Evolutionary conservation across 2,329 filamentous ascomycete genomes (phyloP), one percentile per base, ranked within the genome.

Genomic region (Fusarium sp.): DNA sequence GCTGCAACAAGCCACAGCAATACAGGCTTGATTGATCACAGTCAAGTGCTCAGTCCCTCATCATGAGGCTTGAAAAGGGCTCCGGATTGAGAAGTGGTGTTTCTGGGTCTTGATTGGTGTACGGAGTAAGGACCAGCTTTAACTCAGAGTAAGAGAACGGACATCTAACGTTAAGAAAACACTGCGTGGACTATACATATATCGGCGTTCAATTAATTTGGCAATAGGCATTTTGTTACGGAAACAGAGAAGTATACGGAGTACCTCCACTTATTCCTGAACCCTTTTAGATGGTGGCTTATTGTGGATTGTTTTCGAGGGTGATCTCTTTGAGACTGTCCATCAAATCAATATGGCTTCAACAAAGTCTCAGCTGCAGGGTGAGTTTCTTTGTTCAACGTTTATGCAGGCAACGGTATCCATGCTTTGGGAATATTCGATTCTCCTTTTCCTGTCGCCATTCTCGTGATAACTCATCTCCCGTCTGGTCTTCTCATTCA

Each of bases 401-500:
- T 30, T 50, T 69, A 39, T 53, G 44, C 51, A 54, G 50, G 35
- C 35, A 66, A 48, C 24, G 58, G 65, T 69, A 70, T 65, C 67
- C 58, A 65, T 69, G 58, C 30, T 47, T 30, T 48, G n/a, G 14
- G 14, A 28, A 32, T 48, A 56, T 50, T 51, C 13, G 47, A 36
- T 48, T 64, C 36, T 64, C 41, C 47, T 51, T 57, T 60, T 67
- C 60, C 28, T 47, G 39, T 64, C 67, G 57, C 54, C 59, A 48
- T 63, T 72, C 36, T 73, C 51, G 30, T 53, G 58, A 54, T 64
- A 55, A 48, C 54, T 69, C 57, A 65, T 70, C 65, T 75, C 45
- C 50, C 32, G 42, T 50, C 41, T 63, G 32, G 47, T 53, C 64
- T 60, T 69, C 32, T 22, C 58, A 60, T 60, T 45, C 26, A 60